Percentiles rank a stretch among this genome's conserved stretches.
Conservation (phyloP, 2,329 filamentous ascomycete genomes). For the Curvularia verruculosa region DNA sequence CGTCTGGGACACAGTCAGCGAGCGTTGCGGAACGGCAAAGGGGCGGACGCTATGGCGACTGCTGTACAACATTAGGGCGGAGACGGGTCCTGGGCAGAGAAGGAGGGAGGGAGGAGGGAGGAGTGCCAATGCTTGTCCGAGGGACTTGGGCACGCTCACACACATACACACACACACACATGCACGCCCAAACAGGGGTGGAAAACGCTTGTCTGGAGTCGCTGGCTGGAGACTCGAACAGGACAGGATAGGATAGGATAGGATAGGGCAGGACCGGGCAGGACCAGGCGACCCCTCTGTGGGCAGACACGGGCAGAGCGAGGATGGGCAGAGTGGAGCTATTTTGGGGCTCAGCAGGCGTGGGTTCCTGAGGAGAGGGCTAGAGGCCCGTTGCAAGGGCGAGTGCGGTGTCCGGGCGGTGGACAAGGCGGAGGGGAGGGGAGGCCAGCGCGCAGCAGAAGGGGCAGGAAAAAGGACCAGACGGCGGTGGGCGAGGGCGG, state of each 20-base stretch:
- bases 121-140: slow-evolving; percentile 9
- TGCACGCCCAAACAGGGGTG: slow-evolving; percentile 12
- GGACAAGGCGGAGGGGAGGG: slow-evolving; percentile 5
- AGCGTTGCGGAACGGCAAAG: slow-evolving; percentile 35
- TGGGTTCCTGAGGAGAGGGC: too few species aligned
- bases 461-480: slow-evolving; percentile 14
- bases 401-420: slow-evolving; percentile 10
- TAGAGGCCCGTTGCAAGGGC: slow-evolving; percentile 28
- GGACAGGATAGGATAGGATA: not conserved
- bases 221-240: slow-evolving; percentile 26
- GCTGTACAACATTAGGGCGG: slow-evolving; percentile 44
- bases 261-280: slow-evolving; percentile 13
- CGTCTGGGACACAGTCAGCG: slow-evolving; percentile 41
- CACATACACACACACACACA: slow-evolving; percentile 14
- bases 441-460: slow-evolving; percentile 12
- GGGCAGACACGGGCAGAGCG: slow-evolving; percentile 10
- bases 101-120: too few species aligned
- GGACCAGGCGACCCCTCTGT: not conserved
- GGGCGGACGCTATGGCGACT: slow-evolving; percentile 39
- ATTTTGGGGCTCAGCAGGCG: slow-evolving; percentile 30
- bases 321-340: slow-evolving; percentile 23
- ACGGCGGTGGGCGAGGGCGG: not conserved
- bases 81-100: too few species aligned
- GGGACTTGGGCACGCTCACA: slow-evolving; percentile 34
- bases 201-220: slow-evolving; percentile 11